These are phyloP conservation scores for Coemansia sp. DNA, from an alignment of 192 early-diverging fungal genomes.

Conservation along the genomic window DNA sequence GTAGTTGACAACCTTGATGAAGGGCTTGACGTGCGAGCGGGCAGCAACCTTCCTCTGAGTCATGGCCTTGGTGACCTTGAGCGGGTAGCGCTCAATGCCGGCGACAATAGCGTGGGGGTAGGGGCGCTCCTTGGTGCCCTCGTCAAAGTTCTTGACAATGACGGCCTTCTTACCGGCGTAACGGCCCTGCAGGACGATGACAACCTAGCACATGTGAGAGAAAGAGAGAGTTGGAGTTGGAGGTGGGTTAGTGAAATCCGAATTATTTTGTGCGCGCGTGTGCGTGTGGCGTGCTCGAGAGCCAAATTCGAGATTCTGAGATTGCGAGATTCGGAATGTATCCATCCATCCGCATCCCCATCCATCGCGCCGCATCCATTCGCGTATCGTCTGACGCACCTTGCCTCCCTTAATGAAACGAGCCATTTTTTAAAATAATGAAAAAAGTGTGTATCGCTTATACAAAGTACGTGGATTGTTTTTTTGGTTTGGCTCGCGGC, in stretches of 20 bases:
- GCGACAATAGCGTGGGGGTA: constrained; percentile 99
- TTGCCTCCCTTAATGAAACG: constrained; percentile 31
- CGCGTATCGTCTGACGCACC: constrained; percentile 22
- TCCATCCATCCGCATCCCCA: background rate
- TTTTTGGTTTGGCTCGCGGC: no score
- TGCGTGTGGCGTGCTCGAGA: no score
- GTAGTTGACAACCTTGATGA: constrained; percentile 99
- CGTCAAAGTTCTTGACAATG: constrained; percentile 95
- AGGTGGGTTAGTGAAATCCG: background rate
- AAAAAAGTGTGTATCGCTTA: constrained; percentile 9
- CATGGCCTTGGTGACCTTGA: constrained; percentile 97
- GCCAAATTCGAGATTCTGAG: background rate
- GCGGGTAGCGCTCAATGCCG: constrained; percentile 96
- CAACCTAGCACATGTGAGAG: constrained; percentile 72
- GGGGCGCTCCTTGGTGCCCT: constrained; percentile 95
- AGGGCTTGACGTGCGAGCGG: constrained; percentile 98
- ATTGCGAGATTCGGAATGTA: background rate
- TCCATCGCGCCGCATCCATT: constrained; percentile 17
- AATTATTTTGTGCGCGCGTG: background rate
- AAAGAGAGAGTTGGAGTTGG: constrained; percentile 10
- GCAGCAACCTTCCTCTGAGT: constrained; percentile 93
- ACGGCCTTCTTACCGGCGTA: constrained; percentile 99
- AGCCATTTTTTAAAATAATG: constrained; percentile 14
- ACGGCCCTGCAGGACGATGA: constrained; percentile 96
- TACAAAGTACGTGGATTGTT: constrained; percentile 12